phyloP scores from a whole-genome alignment of 257 asterid species.

The Ophiorrhiza pumila region DNA sequence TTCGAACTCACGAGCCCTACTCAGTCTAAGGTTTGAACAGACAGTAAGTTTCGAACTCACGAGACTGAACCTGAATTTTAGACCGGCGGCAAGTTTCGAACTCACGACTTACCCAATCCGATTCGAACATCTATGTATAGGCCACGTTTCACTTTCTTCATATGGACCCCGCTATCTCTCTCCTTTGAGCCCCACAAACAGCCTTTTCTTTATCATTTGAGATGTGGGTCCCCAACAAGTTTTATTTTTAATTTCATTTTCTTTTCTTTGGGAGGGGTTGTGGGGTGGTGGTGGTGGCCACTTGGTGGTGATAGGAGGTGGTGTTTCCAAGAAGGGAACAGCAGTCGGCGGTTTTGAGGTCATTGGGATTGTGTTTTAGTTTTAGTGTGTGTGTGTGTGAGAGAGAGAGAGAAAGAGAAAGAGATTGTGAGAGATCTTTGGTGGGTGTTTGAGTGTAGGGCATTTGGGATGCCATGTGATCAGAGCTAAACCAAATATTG shows the following conservation, averaged over 20 bases:
- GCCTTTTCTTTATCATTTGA: not conserved
- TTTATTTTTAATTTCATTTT: no score
- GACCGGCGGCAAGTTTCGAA: no score
- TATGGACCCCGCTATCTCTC: slow-evolving; percentile 14
- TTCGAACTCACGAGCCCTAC: no score
- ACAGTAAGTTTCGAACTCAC: no score
- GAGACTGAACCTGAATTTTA: no score
- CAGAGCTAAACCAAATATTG: slow-evolving; percentile 29
- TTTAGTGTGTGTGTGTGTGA: not conserved
- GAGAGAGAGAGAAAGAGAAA: not conserved
- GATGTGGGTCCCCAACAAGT: not conserved
- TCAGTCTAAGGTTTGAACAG: no score
- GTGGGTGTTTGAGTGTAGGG: slow-evolving; percentile 22
- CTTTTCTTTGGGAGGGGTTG: not conserved
- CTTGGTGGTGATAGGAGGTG: slow-evolving; percentile 17
- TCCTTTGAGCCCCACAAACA: slow-evolving; percentile 39
- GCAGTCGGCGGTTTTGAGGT: slow-evolving; percentile 31
- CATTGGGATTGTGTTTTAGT: slow-evolving; percentile 12
- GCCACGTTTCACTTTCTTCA: slow-evolving; percentile 27
- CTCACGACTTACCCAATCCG: no score
- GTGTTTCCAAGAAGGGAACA: slow-evolving; percentile 51
- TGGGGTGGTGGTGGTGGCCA: not conserved
- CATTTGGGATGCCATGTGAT: slow-evolving; percentile 30
- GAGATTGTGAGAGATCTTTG: not conserved
- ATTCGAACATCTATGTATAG: slow-evolving; percentile 15